These are phyloP conservation scores for Nephelium lappaceum DNA, from an alignment of 345 rosid species.

Conservation along the genomic window DNA sequence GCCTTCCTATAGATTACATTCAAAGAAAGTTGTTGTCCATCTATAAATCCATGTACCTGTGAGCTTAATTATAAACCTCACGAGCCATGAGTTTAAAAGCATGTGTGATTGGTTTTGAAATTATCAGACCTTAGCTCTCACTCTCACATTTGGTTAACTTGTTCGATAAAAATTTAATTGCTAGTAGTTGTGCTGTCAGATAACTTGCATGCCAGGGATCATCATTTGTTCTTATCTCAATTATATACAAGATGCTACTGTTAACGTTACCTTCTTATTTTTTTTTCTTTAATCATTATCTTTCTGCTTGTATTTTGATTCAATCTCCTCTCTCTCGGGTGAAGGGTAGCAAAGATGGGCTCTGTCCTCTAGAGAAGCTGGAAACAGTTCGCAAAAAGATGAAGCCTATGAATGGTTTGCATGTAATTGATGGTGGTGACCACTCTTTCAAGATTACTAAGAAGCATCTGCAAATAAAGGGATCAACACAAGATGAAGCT, in stretches of 20 bases:
- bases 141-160: not conserved
- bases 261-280: not conserved
- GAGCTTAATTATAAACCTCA: not conserved
- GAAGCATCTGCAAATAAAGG: slow-evolving; percentile 56
- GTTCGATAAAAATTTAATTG: not conserved
- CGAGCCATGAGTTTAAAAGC: not conserved
- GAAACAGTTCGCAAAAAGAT: slow-evolving; percentile 66
- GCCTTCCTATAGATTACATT: not conserved
- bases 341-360: slow-evolving; percentile 74
- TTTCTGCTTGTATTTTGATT: not conserved
- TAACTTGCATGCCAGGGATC: not conserved
- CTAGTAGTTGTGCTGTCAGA: not conserved
- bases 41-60: not conserved
- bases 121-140: not conserved
- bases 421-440: slow-evolving; percentile 81
- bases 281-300: not conserved
- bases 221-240: not conserved
- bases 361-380: slow-evolving; percentile 75
- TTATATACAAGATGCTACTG: not conserved
- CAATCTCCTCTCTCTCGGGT: not conserved
- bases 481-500: slow-evolving; percentile 56
- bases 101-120: slow-evolving; percentile 6
- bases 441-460: slow-evolving; percentile 84
- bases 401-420: slow-evolving; percentile 50
- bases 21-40: not conserved